Evolutionary conservation across 768 basidiomycete genomes (phyloP).

Genomic region (Ramaria sp.): DNA sequence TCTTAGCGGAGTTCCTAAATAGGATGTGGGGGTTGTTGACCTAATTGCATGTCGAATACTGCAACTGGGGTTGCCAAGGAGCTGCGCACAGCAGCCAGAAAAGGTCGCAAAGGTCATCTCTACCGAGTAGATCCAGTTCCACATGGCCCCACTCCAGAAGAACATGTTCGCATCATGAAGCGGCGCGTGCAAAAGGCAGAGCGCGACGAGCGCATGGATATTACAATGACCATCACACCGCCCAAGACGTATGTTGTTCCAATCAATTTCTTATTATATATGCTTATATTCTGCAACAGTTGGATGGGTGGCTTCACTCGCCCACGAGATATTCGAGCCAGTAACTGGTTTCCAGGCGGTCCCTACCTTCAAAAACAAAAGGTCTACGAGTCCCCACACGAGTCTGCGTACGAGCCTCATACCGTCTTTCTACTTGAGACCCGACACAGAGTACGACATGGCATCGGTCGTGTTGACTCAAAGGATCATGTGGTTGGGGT

Average conservation of each 20-base stretch:
- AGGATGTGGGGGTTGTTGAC: no score
- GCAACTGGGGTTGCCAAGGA: not conserved
- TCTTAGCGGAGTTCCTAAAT: no score
- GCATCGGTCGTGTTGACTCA: slow-evolving; percentile 21
- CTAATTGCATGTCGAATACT: not conserved
- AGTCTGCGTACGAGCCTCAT: slow-evolving; percentile 25
- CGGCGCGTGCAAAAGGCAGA: slow-evolving; percentile 28
- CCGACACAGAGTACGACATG: slow-evolving; percentile 21
- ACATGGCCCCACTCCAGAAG: slow-evolving; percentile 8
- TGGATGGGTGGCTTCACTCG: slow-evolving; percentile 29
- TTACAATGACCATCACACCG: slow-evolving; percentile 25
- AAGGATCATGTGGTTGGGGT: slow-evolving; percentile 24
- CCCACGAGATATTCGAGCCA: slow-evolving; percentile 24
- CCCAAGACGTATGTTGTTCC: slow-evolving; percentile 25
- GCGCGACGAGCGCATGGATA: slow-evolving; percentile 30
- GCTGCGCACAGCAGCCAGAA: not conserved
- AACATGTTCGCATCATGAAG: not conserved
- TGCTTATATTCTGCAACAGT: slow-evolving; percentile 17
- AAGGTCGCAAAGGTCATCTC: not conserved
- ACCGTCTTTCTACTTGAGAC: slow-evolving; percentile 30
- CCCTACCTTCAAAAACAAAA: slow-evolving; percentile 18
- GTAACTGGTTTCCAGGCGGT: slow-evolving; percentile 27
- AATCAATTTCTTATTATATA: not conserved
- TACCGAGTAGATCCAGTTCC: not conserved
- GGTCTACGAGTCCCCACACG: slow-evolving; percentile 20